Percentiles rank a stretch among this genome's conserved stretches.
phyloP scores from a whole-genome alignment of 192 early-diverging fungal genomes.

The Coemansia aciculifera region DNA sequence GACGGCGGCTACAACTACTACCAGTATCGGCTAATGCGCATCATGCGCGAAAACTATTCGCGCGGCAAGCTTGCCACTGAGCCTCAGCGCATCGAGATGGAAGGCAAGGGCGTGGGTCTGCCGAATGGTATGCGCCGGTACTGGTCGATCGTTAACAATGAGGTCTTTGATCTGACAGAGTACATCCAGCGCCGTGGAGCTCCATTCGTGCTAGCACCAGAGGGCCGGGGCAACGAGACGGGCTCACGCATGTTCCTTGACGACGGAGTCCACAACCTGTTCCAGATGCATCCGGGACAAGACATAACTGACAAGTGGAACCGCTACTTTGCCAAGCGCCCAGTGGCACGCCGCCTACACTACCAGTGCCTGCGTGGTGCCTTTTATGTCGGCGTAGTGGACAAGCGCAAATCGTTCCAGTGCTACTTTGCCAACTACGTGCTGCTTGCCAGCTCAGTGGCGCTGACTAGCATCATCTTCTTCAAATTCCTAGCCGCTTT shows the following conservation, averaged over 20 bases:
- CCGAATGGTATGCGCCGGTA: constrained; percentile 41
- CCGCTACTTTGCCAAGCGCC: constrained; percentile 52
- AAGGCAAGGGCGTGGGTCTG: constrained; percentile 52
- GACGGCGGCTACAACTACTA: constrained; percentile 68
- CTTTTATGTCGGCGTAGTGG: constrained; percentile 86
- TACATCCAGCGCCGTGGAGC: constrained; percentile 60
- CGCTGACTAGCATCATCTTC: constrained; percentile 81
- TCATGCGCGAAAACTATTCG: constrained; percentile 63
- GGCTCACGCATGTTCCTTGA: constrained; percentile 62
- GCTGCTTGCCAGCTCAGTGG: constrained; percentile 75
- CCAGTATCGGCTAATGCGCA: constrained; percentile 61
- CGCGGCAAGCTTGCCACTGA: constrained; percentile 67
- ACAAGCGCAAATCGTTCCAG: constrained; percentile 74
- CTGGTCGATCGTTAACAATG: constrained; percentile 68
- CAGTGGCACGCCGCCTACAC: constrained; percentile 71
- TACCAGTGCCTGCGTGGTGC: constrained; percentile 78
- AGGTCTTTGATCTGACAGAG: constrained; percentile 71
- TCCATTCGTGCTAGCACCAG: constrained; percentile 47
- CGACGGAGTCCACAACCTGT: constrained; percentile 61
- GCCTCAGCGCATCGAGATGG: constrained; percentile 58
- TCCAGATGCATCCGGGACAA: constrained; percentile 61
- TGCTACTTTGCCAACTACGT: constrained; percentile 86
- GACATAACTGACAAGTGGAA: constrained; percentile 68
- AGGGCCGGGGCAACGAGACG: constrained; percentile 40
- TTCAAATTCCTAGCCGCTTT: constrained; percentile 96